Conservation (phyloP, 495 filamentous ascomycete genomes). For the Daldinia childiae region DNA sequence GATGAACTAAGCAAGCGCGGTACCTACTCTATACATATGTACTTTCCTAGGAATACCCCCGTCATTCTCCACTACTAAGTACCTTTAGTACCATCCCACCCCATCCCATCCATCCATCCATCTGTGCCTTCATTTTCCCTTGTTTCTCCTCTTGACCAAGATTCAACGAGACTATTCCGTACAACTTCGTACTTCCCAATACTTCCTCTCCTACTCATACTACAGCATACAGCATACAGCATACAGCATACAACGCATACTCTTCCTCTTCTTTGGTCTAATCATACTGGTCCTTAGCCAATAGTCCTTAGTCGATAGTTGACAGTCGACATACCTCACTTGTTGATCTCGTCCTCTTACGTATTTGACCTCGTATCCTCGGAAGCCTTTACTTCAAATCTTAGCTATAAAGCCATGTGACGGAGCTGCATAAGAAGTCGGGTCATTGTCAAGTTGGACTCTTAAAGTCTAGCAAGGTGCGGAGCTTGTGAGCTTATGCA, state of each 20-base stretch:
- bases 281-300: background rate
- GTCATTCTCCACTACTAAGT: conserved; percentile 45
- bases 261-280: background rate
- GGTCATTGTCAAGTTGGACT: conserved; percentile 49
- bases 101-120: conserved; percentile 39
- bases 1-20: conserved; percentile 42
- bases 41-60: conserved; percentile 37
- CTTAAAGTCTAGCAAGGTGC: conserved; percentile 48
- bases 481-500: conserved; percentile 45
- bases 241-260: conserved; percentile 1
- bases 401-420: conserved; percentile 44
- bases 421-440: conserved; percentile 48
- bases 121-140: conserved; percentile 47
- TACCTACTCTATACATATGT: conserved; percentile 24
- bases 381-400: background rate
- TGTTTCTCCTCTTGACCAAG: conserved; percentile 47
- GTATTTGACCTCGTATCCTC: conserved; percentile 12
- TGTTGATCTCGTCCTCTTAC: background rate
- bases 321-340: background rate
- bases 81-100: conserved; percentile 47
- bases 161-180: conserved; percentile 38
- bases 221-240: background rate
- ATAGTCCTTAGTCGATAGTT: too few species aligned
- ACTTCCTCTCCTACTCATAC: conserved; percentile 19
- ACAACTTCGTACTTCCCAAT: conserved; percentile 43